Evolutionary conservation across 441 rosid species (phyloP), one percentile per base, ranked within the genome.

Genomic region (Jatropha podagrica): DNA sequence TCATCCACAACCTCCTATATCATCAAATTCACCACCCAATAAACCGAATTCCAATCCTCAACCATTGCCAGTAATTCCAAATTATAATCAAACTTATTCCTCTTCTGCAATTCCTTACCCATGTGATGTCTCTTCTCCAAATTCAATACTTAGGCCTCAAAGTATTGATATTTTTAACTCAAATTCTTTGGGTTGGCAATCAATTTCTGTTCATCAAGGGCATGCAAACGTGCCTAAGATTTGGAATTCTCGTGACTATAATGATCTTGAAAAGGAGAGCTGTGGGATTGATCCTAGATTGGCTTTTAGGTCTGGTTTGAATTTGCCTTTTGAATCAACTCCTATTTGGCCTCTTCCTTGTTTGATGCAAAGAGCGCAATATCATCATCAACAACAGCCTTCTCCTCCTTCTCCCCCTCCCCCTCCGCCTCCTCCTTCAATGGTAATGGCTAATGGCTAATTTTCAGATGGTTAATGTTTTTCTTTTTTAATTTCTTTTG

Each of bases 341-440:
- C 81, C 85, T 56, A 55, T 73, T 52, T 82, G 83, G 86, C 80
- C 86, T 79, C 79, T 72, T 12, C 82, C 84, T 60, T 52, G 82
- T 74, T 68, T 69, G 76, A 71, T 79, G 75, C 86, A 74, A 40
- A 78, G 83, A 81, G 71, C 79, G 60, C 77, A 78, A 5, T 78
- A 66, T 41, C 78, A 76, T 65, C 81, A 78, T 20, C 87, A 68
- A 49, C 75, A 42, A 42, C 46, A 42, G 46, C 46, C 4, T 32
- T 32, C 72, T 60, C 67, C 72, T 75, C 40, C 68, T 32, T 44
- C 68, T 48, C 42, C 70, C 60, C 10, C 67, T 55, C 69, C 64
- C 73, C 32, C 77, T 40, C 60, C 75, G 54, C 49, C 76, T 64
- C 3, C 71, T 60, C 64, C 81, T 64, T 71, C 85, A 48, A 71